These are phyloP conservation scores for Mucor mucedo DNA, from an alignment of 371 early-diverging fungal genomes.

Conservation along the genomic window DNA sequence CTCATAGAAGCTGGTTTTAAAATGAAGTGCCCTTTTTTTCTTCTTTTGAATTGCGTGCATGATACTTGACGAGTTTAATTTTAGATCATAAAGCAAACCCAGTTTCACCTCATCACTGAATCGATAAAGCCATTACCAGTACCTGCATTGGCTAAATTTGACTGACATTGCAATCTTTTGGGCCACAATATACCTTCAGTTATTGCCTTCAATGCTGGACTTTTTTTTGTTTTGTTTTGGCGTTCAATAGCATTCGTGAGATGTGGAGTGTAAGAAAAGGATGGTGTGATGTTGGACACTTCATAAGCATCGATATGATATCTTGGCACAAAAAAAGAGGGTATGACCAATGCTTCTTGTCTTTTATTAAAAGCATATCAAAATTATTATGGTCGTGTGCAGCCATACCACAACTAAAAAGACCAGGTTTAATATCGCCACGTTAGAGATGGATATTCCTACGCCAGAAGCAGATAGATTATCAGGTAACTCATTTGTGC, in stretches of 20 bases:
- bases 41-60: neutral
- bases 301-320: constrained; percentile 30
- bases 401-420: constrained; percentile 38
- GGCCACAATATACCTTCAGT: constrained; percentile 43
- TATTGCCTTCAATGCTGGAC: constrained; percentile 25
- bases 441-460: constrained; percentile 41
- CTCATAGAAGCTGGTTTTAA: no score
- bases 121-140: constrained; percentile 31
- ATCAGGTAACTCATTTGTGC: constrained; percentile 11
- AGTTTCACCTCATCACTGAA: constrained; percentile 19
- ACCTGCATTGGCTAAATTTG: constrained; percentile 38
- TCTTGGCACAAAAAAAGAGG: constrained; percentile 44
- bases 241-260: constrained; percentile 41
- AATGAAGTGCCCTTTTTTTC: no score
- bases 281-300: constrained; percentile 14
- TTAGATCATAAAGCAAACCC: constrained; percentile 14
- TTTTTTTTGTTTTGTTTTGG: constrained; percentile 20
- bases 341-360: constrained; percentile 50
- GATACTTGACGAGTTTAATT: neutral
- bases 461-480: neutral
- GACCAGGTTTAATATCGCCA: constrained; percentile 49
- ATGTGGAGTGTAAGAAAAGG: constrained; percentile 30
- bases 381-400: constrained; percentile 40
- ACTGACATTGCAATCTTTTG: constrained; percentile 27
- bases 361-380: constrained; percentile 37